These are phyloP conservation scores for Phytophthora chlamydospora DNA, from an alignment of 352 stramenopile species.

Conservation along the genomic window DNA sequence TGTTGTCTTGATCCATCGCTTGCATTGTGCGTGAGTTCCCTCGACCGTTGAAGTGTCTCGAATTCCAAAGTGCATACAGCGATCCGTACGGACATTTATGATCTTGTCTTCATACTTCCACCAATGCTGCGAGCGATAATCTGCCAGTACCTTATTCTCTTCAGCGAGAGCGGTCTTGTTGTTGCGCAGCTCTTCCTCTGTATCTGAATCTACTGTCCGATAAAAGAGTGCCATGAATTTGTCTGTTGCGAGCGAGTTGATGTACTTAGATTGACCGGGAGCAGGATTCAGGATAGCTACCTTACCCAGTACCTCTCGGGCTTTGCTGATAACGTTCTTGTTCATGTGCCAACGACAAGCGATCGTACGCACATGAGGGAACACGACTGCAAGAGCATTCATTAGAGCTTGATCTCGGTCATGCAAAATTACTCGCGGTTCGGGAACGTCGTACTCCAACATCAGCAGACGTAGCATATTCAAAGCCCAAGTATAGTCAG, in stretches of 20 bases:
- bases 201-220: too few relatives aligned
- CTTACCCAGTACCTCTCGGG: too few relatives aligned
- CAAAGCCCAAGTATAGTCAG: conserved; percentile 6
- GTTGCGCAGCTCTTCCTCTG: too few relatives aligned
- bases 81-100: background rate
- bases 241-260: too few relatives aligned
- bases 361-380: background rate
- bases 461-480: conserved; percentile 1
- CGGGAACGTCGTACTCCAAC: background rate
- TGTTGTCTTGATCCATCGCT: conserved; percentile 3
- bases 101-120: conserved; percentile 11
- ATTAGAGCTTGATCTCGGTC: conserved; percentile 8
- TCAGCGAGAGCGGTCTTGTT: too few relatives aligned
- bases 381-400: conserved; percentile 2
- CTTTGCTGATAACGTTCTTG: background rate
- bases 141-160: too few relatives aligned
- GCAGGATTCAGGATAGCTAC: too few relatives aligned
- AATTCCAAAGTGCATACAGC: conserved; percentile 4
- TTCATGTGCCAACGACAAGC: conserved; percentile 9
- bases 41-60: conserved; percentile 7
- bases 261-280: too few relatives aligned
- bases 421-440: background rate
- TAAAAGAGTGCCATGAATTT: too few relatives aligned
- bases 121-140: too few relatives aligned
- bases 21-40: conserved; percentile 8